phyloP scores from a whole-genome alignment of 495 filamentous ascomycete genomes.

The Annulohypoxylon nitens region DNA sequence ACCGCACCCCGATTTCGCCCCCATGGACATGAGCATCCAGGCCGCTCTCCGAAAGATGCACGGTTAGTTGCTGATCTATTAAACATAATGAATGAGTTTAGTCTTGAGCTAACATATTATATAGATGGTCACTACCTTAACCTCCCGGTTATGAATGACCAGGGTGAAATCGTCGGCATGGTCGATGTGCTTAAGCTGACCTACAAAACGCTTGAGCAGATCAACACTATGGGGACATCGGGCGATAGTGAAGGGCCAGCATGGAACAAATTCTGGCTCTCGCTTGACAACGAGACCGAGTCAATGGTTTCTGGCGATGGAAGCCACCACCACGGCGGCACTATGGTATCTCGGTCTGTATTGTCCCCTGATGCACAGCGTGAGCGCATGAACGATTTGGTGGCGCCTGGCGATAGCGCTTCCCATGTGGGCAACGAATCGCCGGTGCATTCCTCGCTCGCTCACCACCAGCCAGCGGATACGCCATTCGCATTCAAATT shows the following conservation, averaged over 20 bases:
- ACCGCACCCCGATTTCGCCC: conserved; percentile 97
- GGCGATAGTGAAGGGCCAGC: conserved; percentile 91
- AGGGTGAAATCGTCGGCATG: conserved; percentile 98
- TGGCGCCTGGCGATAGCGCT: conserved; percentile 92
- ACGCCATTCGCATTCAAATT: conserved; percentile 97
- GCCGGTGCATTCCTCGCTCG: conserved; percentile 73
- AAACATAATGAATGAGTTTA: neutral
- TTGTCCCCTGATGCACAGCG: conserved; percentile 82
- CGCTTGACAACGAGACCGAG: conserved; percentile 94
- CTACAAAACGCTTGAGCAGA: conserved; percentile 97
- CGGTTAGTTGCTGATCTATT: conserved; percentile 67
- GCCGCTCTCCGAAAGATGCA: conserved; percentile 99
- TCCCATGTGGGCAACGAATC: conserved; percentile 88
- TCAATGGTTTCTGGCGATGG: conserved; percentile 95
- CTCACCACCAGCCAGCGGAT: conserved; percentile 71
- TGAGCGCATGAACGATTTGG: conserved; percentile 74
- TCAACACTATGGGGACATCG: conserved; percentile 74
- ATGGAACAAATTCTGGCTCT: conserved; percentile 99
- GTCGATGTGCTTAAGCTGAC: conserved; percentile 98
- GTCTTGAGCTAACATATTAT: conserved; percentile 33
- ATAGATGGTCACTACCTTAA: conserved; percentile 98
- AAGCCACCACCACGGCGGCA: conserved; percentile 69
- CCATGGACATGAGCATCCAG: conserved; percentile 99
- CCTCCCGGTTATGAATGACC: conserved; percentile 97
- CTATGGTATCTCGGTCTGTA: conserved; percentile 70